Conservation (phyloP, 352 stramenopile genomes). For the Pythium coloratum region DNA sequence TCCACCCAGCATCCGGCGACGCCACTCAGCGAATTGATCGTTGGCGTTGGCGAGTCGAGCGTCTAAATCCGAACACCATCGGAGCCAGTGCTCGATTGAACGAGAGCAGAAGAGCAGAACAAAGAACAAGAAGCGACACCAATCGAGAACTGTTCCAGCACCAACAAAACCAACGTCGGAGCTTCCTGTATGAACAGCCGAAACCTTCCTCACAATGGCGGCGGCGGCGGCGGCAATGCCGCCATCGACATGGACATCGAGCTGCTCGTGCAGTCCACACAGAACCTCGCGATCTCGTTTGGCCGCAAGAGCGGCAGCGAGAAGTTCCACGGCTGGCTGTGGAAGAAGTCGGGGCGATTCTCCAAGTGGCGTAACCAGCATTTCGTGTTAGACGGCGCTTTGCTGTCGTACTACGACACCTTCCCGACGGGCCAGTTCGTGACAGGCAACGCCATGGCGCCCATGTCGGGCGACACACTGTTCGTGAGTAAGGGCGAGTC, state of each 20-base stretch:
- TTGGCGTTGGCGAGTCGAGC: slow-evolving; percentile 9
- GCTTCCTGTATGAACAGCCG: slow-evolving; percentile 26
- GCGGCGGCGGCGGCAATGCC: slow-evolving; percentile 17
- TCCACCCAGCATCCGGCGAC: neutral
- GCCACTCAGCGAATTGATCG: slow-evolving; percentile 8
- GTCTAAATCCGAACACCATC: neutral
- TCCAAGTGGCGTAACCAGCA: slow-evolving; percentile 85
- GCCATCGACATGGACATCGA: slow-evolving; percentile 78
- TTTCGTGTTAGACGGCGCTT: slow-evolving; percentile 74
- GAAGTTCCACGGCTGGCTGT: slow-evolving; percentile 84
- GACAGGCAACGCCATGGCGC: slow-evolving; percentile 51
- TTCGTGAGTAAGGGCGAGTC: slow-evolving; percentile 78
- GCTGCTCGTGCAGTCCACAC: slow-evolving; percentile 81
- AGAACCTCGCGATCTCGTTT: slow-evolving; percentile 71
- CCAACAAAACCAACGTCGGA: neutral
- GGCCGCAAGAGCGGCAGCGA: slow-evolving; percentile 58
- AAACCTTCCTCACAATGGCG: slow-evolving; percentile 25
- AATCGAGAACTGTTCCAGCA: slow-evolving; percentile 5
- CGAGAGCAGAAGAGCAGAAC: neutral
- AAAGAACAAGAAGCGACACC: neutral
- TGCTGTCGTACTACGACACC: slow-evolving; percentile 83
- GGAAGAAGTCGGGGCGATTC: slow-evolving; percentile 80
- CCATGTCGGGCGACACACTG: slow-evolving; percentile 59
- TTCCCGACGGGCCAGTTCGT: slow-evolving; percentile 83
- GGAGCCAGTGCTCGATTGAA: neutral